Base-by-base conservation (phyloP, 176 grass and related monocot genomes). In the Aegilops bicornis region DNA sequence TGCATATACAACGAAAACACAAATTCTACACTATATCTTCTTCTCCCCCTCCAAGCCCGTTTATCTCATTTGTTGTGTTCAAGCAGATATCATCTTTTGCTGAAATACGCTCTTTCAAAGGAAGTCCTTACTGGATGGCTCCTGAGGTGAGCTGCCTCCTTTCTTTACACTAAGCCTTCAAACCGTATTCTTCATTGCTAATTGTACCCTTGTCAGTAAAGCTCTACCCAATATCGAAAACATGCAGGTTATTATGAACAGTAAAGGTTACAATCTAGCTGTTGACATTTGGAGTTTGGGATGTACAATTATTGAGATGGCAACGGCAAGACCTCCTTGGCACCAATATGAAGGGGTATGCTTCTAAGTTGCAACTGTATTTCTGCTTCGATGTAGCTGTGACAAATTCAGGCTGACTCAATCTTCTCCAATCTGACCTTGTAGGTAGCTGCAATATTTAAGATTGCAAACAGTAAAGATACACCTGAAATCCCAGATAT, bases 101-200 rank as follows among this genome's bases (percentile, higher is more conserved):
- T 87, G 88, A 95, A 82, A 99, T 99, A 90, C 90, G 80, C 59
- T 99, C 97, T 83, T 91, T 99, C 19, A 99, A 93, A 86, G 97
- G 97, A 96, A 99, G 97, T 77, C 97, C 97, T 86, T 99, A 99
- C 67, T 99, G 94, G 97, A 99, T 99, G 90, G 97, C 97, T 78
- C 97, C 97, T 77, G 97, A 99, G 92, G 97, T 96, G 61, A 83
- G 70, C n/a, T 81, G 19, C 73, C 24, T 73, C 39, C 73, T 61
- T 81, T 64, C 86, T 72, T 31, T 3, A 68, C n/a, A 52, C 27
- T 75, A 64, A 60, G 66, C 20, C 30, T 83, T 64, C 40, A 76
- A 58, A 25, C 10, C 33, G 22, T 80, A 37, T 87, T 74, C 36
- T 12, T 23, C 8, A 20, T 70, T 65, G 81, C 8, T 50, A 58